Evolutionary conservation across 169 alveolate genomes (phyloP), one percentile per base, ranked within the genome.

Genomic region (Plasmodium adleri): DNA sequence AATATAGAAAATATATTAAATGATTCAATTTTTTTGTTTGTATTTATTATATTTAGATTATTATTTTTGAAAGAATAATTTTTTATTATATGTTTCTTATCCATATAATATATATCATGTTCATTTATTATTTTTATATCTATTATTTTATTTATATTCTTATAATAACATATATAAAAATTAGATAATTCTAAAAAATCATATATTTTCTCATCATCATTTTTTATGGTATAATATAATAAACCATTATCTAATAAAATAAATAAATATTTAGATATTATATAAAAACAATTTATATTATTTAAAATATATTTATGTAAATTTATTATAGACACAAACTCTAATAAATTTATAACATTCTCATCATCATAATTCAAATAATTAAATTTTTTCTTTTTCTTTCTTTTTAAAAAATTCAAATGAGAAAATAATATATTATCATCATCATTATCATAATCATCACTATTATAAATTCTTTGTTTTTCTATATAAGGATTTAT

Each of bases 211-310:
- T 22, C 32, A 54, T 78, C 22, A 66, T 49, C 64, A 54, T 67
- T 66, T 39, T 39, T 39, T 78, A 24, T 78, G 0, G 52, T 78
- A 71, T 78, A 78, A 17, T 78, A 78, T 12, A 70, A 28, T 13
- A 78, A 49, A n/a, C 89, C 89, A n/a, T 49, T 78, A 7, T 78
- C 78, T 5, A 78, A 47, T 32, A 64, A 45, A 52, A 78, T 50
- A 47, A 49, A 45, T 39, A 78, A 32, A 52, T 78, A 66, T 13
- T 24, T 70, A 13, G 13, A 8, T 9, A 15, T 32, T 0, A 78
- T 54, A 60, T 3, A 52, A 59, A 78, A 13, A 24, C 45, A 64
- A 20, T 1, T 24, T 15, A 78, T 78, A 58, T 70, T 66, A 22
- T 24, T 68, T 15, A 52, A 45, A 2, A 78, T 4, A 70, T 78